Percentiles rank a stretch among this genome's conserved stretches.
Evolutionary conservation across 257 asterid species (phyloP).

Genomic region (Solanum neorickii): DNA sequence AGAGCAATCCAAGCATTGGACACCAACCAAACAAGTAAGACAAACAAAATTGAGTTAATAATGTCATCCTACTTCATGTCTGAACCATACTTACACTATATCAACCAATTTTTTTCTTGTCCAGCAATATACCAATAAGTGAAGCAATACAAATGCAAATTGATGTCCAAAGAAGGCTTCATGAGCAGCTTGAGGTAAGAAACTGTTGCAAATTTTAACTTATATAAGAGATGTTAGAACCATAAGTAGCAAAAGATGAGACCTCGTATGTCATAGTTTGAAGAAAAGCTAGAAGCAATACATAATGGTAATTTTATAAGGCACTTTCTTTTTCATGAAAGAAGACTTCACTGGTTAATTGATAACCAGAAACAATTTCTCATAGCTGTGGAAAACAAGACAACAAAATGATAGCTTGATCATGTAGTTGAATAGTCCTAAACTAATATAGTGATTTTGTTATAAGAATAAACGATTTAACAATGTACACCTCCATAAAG

Average conservation of each 20-base stretch:
- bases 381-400: not conserved
- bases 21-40: constrained; percentile 55
- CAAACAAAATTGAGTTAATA: not conserved
- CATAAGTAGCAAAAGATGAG: not conserved
- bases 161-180: constrained; percentile 72
- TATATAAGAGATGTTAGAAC: not conserved
- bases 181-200: constrained; percentile 85
- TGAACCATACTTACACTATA: not conserved
- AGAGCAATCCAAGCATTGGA: constrained; percentile 30
- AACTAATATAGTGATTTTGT: not conserved
- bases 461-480: not conserved
- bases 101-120: not conserved
- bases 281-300: not conserved
- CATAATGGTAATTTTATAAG: not conserved
- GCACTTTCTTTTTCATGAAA: not conserved
- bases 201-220: not conserved
- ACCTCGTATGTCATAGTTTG: not conserved
- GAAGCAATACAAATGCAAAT: constrained; percentile 86
- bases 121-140: constrained; percentile 56
- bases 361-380: not conserved
- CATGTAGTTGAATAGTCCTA: not conserved
- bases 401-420: not conserved
- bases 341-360: not conserved
- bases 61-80: not conserved
- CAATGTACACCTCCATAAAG: not conserved